These are phyloP conservation scores for Fraxinus anomala DNA, from an alignment of 257 asterid species.

Conservation along the genomic window DNA sequence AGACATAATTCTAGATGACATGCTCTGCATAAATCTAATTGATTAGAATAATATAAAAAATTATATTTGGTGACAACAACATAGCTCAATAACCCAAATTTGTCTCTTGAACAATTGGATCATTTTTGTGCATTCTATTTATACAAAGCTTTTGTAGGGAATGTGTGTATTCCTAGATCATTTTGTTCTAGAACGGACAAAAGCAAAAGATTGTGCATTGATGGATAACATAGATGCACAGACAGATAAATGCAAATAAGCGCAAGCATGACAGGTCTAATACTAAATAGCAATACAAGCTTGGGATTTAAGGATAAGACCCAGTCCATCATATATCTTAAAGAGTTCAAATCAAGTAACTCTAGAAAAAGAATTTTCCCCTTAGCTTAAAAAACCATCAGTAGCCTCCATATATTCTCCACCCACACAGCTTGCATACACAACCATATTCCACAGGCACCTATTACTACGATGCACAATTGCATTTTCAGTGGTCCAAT, in stretches of 20 bases:
- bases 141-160: background rate
- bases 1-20: background rate
- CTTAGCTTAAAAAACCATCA: background rate
- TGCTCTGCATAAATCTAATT: background rate
- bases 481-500: background rate
- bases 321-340: background rate
- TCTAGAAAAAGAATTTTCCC: background rate
- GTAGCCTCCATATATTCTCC: background rate
- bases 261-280: background rate
- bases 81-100: background rate
- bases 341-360: conserved; percentile 3
- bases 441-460: background rate
- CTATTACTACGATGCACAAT: background rate
- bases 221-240: background rate
- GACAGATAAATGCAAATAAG: background rate
- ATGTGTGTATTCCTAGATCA: background rate
- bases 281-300: background rate
- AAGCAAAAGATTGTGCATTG: background rate
- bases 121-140: background rate
- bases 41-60: background rate
- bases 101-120: background rate
- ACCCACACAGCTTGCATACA: background rate
- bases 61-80: background rate
- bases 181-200: background rate
- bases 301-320: background rate